Evolutionary conservation across 176 grass and related monocot genomes (phyloP), one percentile per base, ranked within the genome.

Genomic region (Paspalum notatum): DNA sequence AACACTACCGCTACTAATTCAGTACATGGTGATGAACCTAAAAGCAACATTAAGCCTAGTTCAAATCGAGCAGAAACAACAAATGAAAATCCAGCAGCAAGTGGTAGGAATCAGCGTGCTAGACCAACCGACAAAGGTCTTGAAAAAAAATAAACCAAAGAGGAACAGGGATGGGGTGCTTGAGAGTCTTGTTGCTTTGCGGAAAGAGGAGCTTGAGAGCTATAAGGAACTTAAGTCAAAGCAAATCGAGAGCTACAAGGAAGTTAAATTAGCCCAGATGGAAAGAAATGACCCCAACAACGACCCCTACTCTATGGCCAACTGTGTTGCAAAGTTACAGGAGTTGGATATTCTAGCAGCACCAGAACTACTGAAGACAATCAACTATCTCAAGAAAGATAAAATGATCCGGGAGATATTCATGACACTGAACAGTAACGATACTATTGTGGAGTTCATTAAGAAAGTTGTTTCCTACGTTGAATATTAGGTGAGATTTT

Each of bases 181-280:
- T 9, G 41, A 68, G 20, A 45, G 20, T 45, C 18, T 68, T 4
- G 65, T 68, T 13, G 40, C 65, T 4, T 45, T 68, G 42, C 46
- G 42, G 18, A 68, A 68, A 68, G 20, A 46, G 21, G 66, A 46
- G 20, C 66, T 68, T 20, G 66, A 68, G 66, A 24, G 66, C 66
- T 68, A 68, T 6, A 68, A 68, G 10, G 66, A 68, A 6, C 20
- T 68, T 12, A 68, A 68, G 20, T n/a, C 42, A 45, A 68, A 68
- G 17, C 66, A 68, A 20, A 68, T 46, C 46, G 42, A 68, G 42
- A 68, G 42, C 66, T 68, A 68, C 66, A 68, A 24, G n/a, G 10
- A 46, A 46, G n/a, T 68, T n/a, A 68, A 68, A 24, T 68, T 68
- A 24, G 66, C 66, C 2, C 42, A 68, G 39, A 68, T 46, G 20